These are phyloP conservation scores for Vitis labrusca DNA, from an alignment of 164 flowering plant species.

Conservation along the genomic window DNA sequence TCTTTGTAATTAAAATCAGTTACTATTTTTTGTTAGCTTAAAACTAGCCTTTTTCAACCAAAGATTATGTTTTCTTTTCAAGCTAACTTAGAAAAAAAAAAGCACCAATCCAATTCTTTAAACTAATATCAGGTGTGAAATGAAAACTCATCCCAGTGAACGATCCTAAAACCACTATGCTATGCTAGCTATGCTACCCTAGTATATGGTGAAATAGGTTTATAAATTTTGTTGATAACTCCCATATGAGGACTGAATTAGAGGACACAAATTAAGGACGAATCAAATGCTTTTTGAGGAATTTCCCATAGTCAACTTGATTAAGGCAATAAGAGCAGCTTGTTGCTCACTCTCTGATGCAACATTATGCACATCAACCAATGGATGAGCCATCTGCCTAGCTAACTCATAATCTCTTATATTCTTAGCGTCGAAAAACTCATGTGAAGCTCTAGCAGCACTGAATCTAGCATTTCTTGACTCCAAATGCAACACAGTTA, in stretches of 20 bases:
- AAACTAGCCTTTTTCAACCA: no score
- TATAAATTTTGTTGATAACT: conserved; percentile 58
- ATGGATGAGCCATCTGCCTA: conserved; percentile 69
- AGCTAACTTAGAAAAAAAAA: no score
- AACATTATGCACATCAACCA: conserved; percentile 71
- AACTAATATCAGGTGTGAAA: no score
- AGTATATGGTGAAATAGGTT: conserved; percentile 3
- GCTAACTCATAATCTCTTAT: conserved; percentile 70
- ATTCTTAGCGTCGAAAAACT: conserved; percentile 65
- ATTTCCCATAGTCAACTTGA: conserved; percentile 60
- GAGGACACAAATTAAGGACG: no score
- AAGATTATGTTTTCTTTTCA: no score
- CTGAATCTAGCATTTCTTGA: conserved; percentile 67
- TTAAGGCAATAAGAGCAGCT: conserved; percentile 61
- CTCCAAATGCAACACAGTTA: conserved; percentile 77
- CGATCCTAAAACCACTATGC: no score
- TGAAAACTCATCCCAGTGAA: no score
- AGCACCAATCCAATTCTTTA: no score
- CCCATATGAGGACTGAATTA: conserved; percentile 42
- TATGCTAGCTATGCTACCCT: no score
- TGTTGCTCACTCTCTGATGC: conserved; percentile 68
- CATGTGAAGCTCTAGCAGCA: conserved; percentile 66
- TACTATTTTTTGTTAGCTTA: no score
- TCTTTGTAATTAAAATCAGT: no score
- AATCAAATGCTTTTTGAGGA: no score